Conservation (phyloP, 306 rosid species). For the Heteromeles arbutifolia region DNA sequence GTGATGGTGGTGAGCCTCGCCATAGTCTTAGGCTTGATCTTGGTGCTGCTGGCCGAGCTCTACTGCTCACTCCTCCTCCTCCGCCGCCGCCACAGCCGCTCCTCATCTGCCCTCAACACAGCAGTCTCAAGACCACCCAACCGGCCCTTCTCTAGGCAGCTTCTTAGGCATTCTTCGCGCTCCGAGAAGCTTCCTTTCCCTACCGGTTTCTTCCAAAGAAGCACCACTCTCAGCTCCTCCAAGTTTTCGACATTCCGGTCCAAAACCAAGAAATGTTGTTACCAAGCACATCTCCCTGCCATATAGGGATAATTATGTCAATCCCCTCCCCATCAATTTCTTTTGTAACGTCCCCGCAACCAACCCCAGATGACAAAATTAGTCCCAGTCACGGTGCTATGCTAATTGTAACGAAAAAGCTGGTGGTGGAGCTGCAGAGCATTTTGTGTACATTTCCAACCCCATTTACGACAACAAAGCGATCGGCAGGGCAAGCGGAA, state of each 20-base stretch:
- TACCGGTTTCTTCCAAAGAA: slow-evolving; percentile 31
- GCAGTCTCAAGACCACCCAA: slow-evolving; percentile 17
- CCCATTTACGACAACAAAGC: slow-evolving; percentile 68
- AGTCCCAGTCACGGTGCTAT: background rate
- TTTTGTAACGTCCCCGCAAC: slow-evolving; percentile 24
- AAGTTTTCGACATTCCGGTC: slow-evolving; percentile 41
- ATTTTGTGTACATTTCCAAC: slow-evolving; percentile 80
- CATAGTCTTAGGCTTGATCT: slow-evolving; percentile 64
- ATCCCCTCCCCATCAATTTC: slow-evolving; percentile 34
- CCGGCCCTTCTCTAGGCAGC: slow-evolving; percentile 29
- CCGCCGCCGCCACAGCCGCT: slow-evolving; percentile 32
- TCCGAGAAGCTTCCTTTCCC: slow-evolving; percentile 71
- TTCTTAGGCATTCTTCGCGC: slow-evolving; percentile 72
- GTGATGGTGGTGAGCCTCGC: slow-evolving; percentile 80
- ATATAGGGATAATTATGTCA: slow-evolving; percentile 19
- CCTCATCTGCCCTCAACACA: slow-evolving; percentile 16
- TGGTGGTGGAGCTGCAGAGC: slow-evolving; percentile 14
- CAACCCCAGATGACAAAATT: slow-evolving; percentile 11
- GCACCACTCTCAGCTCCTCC: slow-evolving; percentile 28
- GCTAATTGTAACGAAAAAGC: slow-evolving; percentile 8
- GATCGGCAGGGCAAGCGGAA: slow-evolving; percentile 16
- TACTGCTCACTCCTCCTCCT: slow-evolving; percentile 86
- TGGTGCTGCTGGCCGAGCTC: slow-evolving; percentile 80
- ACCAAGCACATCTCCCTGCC: slow-evolving; percentile 19
- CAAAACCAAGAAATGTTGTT: slow-evolving; percentile 21